Base-by-base conservation (phyloP, 202 grass and related monocot species). In the Panicum virgatum region DNA sequence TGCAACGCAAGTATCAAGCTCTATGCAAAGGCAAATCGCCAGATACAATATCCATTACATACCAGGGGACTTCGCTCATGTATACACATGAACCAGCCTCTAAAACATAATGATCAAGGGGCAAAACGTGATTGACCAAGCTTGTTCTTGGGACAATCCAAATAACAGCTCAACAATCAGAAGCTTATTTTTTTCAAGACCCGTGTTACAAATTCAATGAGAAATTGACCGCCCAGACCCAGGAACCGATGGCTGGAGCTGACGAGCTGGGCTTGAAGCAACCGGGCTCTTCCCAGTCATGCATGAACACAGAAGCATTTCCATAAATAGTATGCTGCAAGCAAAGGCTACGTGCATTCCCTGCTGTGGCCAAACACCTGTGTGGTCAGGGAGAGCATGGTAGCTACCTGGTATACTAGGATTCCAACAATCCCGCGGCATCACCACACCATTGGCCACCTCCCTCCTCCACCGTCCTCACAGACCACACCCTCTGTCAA, bases 271-370 rank as follows among this genome's bases (percentile, higher is more conserved):
- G 5, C 38, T 30, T 36, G 26, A 27, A 71, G 54, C 38, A 69
- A 43, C 32, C 37, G 29, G 54, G 23, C 18, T 22, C 44, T 43
- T 71, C 51, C n/a, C 65, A 83, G 10, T 25, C 65, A 72, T 26
- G 23, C 34, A 29, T 36, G 19, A 38, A 26, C 75, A 69, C 37
- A 60, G 0, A 53, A 27, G 1, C 37, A 15, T 81, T 66, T 65
- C 87, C 83, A 66, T 26, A 30, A 73, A 85, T 86, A 89, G 86
- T 76, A 52, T 38, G 48, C 40, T 82, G 59, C 72, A 77, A 66
- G 69, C 29, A 63, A 56, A 63, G 51, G 78, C 52, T 19, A 75
- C 47, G 18, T 40, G 40, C 15, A 36, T 68, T 81, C 12, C 60
- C 32, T 30, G 19, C 42, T 70, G 50, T 62, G 52, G 7, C 72